phyloP scores from a whole-genome alignment of 352 stramenopile genomes.

The Nothophytophthora sp. region DNA sequence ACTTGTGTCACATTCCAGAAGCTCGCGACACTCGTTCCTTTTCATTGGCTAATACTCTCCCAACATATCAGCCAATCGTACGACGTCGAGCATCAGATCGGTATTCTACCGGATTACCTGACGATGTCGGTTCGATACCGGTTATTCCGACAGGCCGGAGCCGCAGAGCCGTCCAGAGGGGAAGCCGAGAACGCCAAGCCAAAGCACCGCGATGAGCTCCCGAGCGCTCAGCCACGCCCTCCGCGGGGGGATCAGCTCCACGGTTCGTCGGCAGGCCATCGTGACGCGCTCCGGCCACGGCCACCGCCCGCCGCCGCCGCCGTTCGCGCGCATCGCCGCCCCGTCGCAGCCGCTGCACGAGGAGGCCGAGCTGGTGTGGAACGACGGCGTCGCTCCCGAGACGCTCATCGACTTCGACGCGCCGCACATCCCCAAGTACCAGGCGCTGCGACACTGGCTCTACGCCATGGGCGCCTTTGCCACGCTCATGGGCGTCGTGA shows the following conservation, averaged over 20 bases:
- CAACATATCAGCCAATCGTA: constrained; percentile 30
- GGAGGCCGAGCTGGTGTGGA: constrained; percentile 85
- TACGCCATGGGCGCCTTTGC: constrained; percentile 52
- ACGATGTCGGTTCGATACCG: too few species aligned
- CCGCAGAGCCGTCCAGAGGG: too few species aligned
- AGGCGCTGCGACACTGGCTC: constrained; percentile 67
- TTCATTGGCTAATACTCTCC: constrained; percentile 20
- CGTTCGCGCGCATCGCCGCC: constrained; percentile 74
- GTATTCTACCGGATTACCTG: too few species aligned
- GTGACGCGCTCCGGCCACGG: constrained; percentile 48
- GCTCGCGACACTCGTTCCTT: too few species aligned
- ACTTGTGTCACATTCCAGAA: neutral
- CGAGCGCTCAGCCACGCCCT: constrained; percentile 59
- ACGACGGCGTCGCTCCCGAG: constrained; percentile 84
- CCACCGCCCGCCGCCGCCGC: constrained; percentile 74
- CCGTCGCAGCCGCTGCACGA: constrained; percentile 71
- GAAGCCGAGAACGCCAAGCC: too few species aligned
- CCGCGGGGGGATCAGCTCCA: constrained; percentile 57
- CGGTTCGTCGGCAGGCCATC: constrained; percentile 50
- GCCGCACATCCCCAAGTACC: constrained; percentile 81
- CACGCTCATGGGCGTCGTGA: constrained; percentile 80
- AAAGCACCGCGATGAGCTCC: constrained; percentile 58
- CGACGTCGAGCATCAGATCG: too few species aligned
- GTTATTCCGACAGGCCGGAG: constrained; percentile 20
- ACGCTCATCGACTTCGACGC: constrained; percentile 90